Evolutionary conservation across 2,329 filamentous ascomycete species (phyloP), one percentile per base, ranked within the genome.

Genomic region (Colletotrichum agaves): DNA sequence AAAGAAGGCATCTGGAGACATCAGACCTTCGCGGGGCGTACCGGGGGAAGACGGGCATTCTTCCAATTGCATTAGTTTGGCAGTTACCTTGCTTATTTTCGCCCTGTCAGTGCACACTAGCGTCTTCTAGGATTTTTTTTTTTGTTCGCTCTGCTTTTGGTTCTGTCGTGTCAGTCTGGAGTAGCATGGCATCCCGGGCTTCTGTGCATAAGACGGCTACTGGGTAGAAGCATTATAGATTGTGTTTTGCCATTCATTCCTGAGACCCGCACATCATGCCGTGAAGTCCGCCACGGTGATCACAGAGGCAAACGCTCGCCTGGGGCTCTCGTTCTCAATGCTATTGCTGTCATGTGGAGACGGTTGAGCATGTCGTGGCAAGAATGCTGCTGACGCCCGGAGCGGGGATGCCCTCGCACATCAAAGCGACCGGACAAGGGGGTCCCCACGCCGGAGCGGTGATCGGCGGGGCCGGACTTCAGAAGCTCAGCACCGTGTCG

Each of bases 201-300:
- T 53, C 52, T 39, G 53, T 64, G 23, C 50, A 64, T 67, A 64
- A 15, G 61, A 64, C 52, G 46, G 64, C 37, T 58, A 52, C 60
- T 59, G 61, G 64, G 64, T 67, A 67, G 64, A 67, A 59, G 61
- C 61, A 64, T 67, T 43, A 53, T 59, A 59, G 52, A 64, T 63
- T 55, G 15, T 67, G 37, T 53, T 64, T 64, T 31, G 37, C 64
- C 53, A 53, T 55, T 27, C 39, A 21, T 8, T 47, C 4, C 5
- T 15, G 8, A 33, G 23, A 4, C 39, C 31, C 5, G 4, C 3
- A 15, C 23, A 12, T 27, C 23, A 19, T 39, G 19, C 31, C n/a
- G 13, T 58, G 39, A 43, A 43, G 10, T 5, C 21, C 1, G 15
- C 41, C 19, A 5, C 13, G 5, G 27, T 5, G 37, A 43, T 13